These are phyloP conservation scores for Collariella sp. DNA, from an alignment of 495 filamentous ascomycete species.

Conservation along the genomic window DNA sequence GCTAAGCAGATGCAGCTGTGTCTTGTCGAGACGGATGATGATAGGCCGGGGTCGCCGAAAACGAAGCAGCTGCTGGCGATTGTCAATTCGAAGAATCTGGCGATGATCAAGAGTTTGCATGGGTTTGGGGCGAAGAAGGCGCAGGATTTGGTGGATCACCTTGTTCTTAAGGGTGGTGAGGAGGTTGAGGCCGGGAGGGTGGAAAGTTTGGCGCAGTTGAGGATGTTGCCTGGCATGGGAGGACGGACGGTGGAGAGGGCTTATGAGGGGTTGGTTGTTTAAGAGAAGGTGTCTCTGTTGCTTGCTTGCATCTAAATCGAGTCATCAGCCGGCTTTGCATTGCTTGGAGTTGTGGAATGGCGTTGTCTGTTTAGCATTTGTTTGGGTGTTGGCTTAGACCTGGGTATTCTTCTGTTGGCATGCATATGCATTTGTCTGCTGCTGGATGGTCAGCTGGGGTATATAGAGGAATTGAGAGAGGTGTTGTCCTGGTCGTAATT, in stretches of 20 bases:
- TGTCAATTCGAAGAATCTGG: slow-evolving; percentile 76
- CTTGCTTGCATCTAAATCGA: neutral
- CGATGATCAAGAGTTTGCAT: slow-evolving; percentile 62
- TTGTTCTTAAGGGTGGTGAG: slow-evolving; percentile 42
- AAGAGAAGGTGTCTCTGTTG: neutral
- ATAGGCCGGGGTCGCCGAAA: slow-evolving; percentile 43
- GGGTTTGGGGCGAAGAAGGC: slow-evolving; percentile 59
- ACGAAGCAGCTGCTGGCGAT: slow-evolving; percentile 66
- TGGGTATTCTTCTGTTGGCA: too few species aligned
- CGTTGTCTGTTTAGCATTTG: neutral
- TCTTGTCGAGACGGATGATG: slow-evolving; percentile 3
- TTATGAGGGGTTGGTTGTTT: slow-evolving; percentile 33
- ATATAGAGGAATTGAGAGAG: too few species aligned
- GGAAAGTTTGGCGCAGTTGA: slow-evolving; percentile 43
- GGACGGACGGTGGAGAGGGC: slow-evolving; percentile 51
- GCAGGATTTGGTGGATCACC: slow-evolving; percentile 50
- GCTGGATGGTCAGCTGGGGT: too few species aligned
- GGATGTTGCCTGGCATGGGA: slow-evolving; percentile 51
- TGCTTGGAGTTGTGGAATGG: neutral
- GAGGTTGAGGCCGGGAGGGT: slow-evolving; percentile 38
- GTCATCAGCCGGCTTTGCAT: neutral
- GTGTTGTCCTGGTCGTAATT: too few species aligned
- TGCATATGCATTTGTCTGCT: too few species aligned
- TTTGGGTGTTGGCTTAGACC: neutral
- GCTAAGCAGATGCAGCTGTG: too few species aligned